Base-by-base conservation (phyloP, 1,284 basidiomycete species). In the Sanghuangporus baumii region DNA sequence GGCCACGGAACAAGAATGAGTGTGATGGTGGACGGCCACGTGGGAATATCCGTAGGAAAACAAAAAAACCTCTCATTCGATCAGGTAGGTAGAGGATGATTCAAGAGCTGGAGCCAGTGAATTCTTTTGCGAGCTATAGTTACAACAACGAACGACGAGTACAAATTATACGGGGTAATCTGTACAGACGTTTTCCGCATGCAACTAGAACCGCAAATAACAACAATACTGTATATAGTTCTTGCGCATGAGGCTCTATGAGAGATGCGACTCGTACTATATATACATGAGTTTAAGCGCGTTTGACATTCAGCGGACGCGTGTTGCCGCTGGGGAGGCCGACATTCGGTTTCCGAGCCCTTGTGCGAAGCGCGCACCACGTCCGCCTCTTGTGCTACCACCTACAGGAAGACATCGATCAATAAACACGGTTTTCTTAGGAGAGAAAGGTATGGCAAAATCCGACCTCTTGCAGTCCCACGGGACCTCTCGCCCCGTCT, bases 271-370 rank as follows among this genome's bases (percentile, higher is more conserved):
- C 0, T 11, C 40, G n/a, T 41, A 41, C n/a, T 12, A 41, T 41
- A 9, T 12, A n/a, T 11, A 9, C 4, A n/a, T 11, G 11, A 41
- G 12, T 41, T 4, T 50, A 6, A 18, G 20, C 47, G 2, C 9
- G 34, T 16, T 16, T 11, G 50, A 51, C 38, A 54, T 59, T 36
- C 56, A 63, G 6, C 62, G 62, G 40, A 63, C 62, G n/a, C 62
- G 57, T 7, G 62, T 55, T 23, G 62, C 60, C n/a, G 51, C 55
- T 40, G 31, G 23, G 8, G 62, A 63, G 14, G 74, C 75, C 36
- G 82, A 74, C 88, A 91, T 90, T 69, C 89, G 88, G 69, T 87
- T 89, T 14, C 89, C 89, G 47, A 92, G 78, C 34, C 89, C 89
- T 72, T 92, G 89, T 9, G 89, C 81, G 71, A 92, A 92, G 23